Evolutionary conservation across 2,329 filamentous ascomycete species (phyloP).

Genomic region (Periconia macrospinosa): DNA sequence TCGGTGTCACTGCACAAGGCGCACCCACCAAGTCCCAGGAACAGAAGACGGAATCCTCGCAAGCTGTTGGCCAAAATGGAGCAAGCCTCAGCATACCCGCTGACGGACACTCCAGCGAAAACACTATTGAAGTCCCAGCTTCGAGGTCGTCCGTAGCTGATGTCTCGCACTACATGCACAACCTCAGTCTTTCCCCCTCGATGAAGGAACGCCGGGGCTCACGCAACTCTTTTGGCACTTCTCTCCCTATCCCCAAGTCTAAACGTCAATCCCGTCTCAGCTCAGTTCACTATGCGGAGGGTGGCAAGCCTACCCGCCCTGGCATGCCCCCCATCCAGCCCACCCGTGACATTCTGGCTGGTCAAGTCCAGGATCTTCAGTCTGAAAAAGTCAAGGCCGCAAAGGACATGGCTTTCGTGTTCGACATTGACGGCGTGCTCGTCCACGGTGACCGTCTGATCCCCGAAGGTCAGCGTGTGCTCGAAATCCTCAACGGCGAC

Average conservation of each 20-base stretch:
- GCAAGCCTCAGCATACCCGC: slow-evolving; percentile 36
- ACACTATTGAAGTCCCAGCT: slow-evolving; percentile 70
- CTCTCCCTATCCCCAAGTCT: slow-evolving; percentile 71
- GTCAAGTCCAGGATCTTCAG: slow-evolving; percentile 70
- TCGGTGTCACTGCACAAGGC: slow-evolving; percentile 46
- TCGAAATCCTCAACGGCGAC: slow-evolving; percentile 73
- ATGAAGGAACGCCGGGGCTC: slow-evolving; percentile 69
- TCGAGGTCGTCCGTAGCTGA: slow-evolving; percentile 70
- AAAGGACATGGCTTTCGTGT: slow-evolving; percentile 82
- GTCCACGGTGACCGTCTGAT: slow-evolving; percentile 73
- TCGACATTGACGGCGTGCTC: slow-evolving; percentile 76
- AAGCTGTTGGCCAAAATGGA: slow-evolving; percentile 28
- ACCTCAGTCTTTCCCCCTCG: slow-evolving; percentile 67
- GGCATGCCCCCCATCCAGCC: slow-evolving; percentile 63
- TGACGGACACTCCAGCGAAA: slow-evolving; percentile 32
- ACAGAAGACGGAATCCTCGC: slow-evolving; percentile 13
- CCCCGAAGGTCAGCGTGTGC: slow-evolving; percentile 65
- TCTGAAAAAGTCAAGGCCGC: slow-evolving; percentile 67
- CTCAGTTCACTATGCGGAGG: slow-evolving; percentile 56
- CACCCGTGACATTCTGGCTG: slow-evolving; percentile 68
- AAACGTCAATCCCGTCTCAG: slow-evolving; percentile 70
- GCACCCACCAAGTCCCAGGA: slow-evolving; percentile 27
- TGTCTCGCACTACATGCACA: slow-evolving; percentile 71
- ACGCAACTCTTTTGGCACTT: slow-evolving; percentile 74
- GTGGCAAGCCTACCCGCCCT: slow-evolving; percentile 53